Evolutionary conservation across 2,329 filamentous ascomycete species (phyloP), one percentile per base, ranked within the genome.

Genomic region (Alternaria consortialis): DNA sequence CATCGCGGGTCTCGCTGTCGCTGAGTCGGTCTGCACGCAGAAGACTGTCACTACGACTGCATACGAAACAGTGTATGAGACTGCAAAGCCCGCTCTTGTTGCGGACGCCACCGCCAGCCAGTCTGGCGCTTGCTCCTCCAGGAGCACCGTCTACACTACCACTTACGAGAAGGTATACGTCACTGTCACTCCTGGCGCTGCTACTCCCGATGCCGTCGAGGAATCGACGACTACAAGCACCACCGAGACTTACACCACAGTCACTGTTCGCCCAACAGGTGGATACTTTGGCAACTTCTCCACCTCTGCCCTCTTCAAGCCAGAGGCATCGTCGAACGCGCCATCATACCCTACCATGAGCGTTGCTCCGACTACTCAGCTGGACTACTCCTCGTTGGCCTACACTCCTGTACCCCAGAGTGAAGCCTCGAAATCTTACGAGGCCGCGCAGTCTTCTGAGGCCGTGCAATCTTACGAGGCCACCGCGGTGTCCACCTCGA

Each of bases 1-100:
- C 54, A 58, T 75, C 37, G 67, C 65, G 50, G 65, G 71, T 40
- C 55, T 75, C 48, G 70, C 69, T 34, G 51, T 72, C 36, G 74
- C 72, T 25, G 71, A 73, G 43, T 63, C 69, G 3, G 51, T 56
- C 25, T 74, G 72, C 61, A 64, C 61, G 17, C 65, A 48, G n/a
- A 56, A 65, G 17, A 73, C 65, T 20, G 56, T 69, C 37, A 72
- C 69, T 11, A 58, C 59, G 2, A 66, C 65, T 11, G 54, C 60
- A 40, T 50, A 58, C 25, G 60, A 65, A 48, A 56, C 54, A 15
- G 56, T 50, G 39, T 54, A 62, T 20, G 60, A 65, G 52, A 56
- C 54, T 27, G 56, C 48, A 52, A 57, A 36, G 40, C 43, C 36
- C 25, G 29, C 37, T n/a, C 37, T 47, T 20, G 53, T 39, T 15